These are phyloP conservation scores for Colletotrichum viniferum DNA, from an alignment of 2,329 filamentous ascomycete species.

Conservation along the genomic window DNA sequence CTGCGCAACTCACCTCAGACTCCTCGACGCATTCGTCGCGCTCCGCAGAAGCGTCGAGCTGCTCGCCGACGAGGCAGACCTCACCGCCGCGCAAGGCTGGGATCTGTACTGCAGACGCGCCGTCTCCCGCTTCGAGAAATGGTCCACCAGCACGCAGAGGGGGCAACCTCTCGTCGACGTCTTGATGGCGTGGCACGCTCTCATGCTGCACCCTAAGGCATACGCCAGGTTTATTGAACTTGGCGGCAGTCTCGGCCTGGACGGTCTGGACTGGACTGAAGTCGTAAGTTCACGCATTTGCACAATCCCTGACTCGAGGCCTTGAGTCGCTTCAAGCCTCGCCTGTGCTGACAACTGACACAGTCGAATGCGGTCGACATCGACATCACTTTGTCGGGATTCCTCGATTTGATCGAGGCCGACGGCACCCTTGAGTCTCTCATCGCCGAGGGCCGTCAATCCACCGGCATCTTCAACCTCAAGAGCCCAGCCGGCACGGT, in stretches of 20 bases:
- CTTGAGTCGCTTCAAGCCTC: background rate
- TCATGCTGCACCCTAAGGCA: slow-evolving; percentile 35
- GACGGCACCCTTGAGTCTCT: background rate
- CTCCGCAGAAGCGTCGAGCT: slow-evolving; percentile 41
- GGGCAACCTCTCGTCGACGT: slow-evolving; percentile 31
- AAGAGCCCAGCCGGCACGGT: background rate
- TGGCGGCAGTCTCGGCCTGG: background rate
- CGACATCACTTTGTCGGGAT: background rate
- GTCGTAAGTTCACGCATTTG: background rate
- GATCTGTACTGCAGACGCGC: slow-evolving; percentile 29
- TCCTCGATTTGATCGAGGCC: background rate
- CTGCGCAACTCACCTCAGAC: slow-evolving; percentile 63
- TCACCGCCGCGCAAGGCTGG: slow-evolving; percentile 26
- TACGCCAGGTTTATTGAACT: slow-evolving; percentile 12
- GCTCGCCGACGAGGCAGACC: slow-evolving; percentile 9
- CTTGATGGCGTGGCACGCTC: slow-evolving; percentile 41
- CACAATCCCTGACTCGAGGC: background rate
- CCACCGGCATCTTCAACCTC: slow-evolving; percentile 19
- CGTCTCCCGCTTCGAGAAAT: slow-evolving; percentile 27
- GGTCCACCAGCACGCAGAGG: background rate
- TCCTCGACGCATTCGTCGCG: slow-evolving; percentile 61
- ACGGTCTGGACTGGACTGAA: slow-evolving; percentile 8
- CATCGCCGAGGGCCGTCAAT: background rate
- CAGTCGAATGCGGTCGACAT: background rate
- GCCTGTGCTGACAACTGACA: background rate